A percentile compares a stretch with the other conserved stretches of the same genome.
Evolutionary conservation across 2,329 filamentous ascomycete genomes (phyloP).

Genomic region (Aspergillus calidoustus): DNA sequence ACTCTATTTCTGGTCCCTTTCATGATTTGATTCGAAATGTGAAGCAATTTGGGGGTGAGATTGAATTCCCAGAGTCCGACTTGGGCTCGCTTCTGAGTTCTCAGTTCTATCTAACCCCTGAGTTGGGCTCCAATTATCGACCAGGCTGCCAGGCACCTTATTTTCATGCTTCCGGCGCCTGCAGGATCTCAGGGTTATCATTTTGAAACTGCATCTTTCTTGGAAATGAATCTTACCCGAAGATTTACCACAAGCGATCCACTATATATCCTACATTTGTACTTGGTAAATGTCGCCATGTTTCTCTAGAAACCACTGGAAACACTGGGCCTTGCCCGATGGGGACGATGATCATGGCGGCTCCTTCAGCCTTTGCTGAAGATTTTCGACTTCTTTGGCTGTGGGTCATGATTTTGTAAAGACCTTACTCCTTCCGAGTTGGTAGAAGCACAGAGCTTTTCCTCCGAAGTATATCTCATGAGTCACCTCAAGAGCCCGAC

Average conservation of each 20-base stretch:
- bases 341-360: conserved; percentile 8
- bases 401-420: conserved; percentile 9
- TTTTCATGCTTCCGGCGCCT: neutral
- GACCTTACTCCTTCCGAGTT: conserved; percentile 3
- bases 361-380: conserved; percentile 6
- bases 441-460: neutral
- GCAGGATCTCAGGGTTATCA: neutral
- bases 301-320: conserved; percentile 5
- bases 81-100: neutral
- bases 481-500: neutral
- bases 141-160: neutral
- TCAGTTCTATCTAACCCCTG: neutral
- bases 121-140: neutral
- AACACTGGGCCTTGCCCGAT: conserved; percentile 1
- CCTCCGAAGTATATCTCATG: neutral
- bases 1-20: neutral
- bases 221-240: conserved; percentile 1
- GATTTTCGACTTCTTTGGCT: neutral
- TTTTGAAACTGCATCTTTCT: neutral
- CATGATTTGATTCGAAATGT: neutral
- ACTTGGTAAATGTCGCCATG: neutral
- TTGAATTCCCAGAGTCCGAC: neutral
- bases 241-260: conserved; percentile 7
- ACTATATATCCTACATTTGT: neutral
- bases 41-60: neutral